Base-by-base conservation (phyloP, 1,139 yeast genomes). In the Scheffersomyces quercinus region DNA sequence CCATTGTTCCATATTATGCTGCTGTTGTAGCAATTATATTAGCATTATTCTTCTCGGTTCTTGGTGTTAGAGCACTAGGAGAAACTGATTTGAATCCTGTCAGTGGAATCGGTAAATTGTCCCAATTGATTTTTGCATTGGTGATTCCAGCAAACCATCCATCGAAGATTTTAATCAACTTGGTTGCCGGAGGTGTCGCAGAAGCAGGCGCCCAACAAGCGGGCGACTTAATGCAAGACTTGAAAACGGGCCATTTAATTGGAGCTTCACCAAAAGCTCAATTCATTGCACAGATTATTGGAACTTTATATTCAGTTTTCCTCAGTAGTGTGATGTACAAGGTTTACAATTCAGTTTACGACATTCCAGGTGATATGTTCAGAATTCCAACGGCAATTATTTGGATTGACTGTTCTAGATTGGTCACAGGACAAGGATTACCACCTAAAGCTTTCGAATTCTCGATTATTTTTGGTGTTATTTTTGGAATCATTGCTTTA, bases 151-250 rank as follows among this genome's bases (percentile, higher is more conserved):
- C 73, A 12, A 65, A 73, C 38, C 87, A 85, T 49, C 95, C 96
- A 1, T 90, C 95, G 2, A 81, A 88, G 12, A 87, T 93, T 3
- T 69, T 93, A 34, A 83, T 90, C 40, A 93, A 93, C 60, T 71
- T 93, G 43, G 85, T 93, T 3, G 97, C 98, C 3, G 99, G 99
- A 12, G 98, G 97, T 6, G 84, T 93, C 29, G 95, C 98, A 1
- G 99, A 93, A 66, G 98, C 99, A 1, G 98, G 99, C 6, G 97
- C 99, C 2, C 98, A 93, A 65, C 99, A 93, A 65, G 97, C 98
- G 1, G 99, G 99, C 12, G 99, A 93, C 66, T 73, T 93, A 58
- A 88, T 91, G 96, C 98, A 93, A 70, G 99, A 93, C 65, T 73
- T 91, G 54, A 93, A 93, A 62, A 91, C 99, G 0, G 98, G 99